A percentile compares a stretch with the other conserved stretches of the same genome.
Conservation (phyloP, 306 rosid genomes). For the Acacia crassicarpa region DNA sequence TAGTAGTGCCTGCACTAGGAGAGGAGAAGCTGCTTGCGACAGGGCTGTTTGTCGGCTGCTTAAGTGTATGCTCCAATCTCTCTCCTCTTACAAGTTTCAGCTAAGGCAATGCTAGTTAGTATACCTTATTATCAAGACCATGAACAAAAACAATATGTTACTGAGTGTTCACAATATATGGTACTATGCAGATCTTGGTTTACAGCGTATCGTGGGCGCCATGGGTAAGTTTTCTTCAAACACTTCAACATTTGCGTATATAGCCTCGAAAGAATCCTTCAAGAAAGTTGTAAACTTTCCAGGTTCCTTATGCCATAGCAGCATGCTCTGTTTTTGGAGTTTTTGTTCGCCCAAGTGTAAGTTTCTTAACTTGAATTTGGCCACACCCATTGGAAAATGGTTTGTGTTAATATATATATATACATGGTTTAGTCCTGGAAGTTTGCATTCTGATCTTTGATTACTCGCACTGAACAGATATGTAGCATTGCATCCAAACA, state of each 20-base stretch:
- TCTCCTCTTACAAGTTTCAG: neutral
- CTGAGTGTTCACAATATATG: constrained; percentile 18
- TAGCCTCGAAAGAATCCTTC: constrained; percentile 9
- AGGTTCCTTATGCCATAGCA: constrained; percentile 86
- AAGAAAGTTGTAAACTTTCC: constrained; percentile 35
- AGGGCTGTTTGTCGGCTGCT: constrained; percentile 62
- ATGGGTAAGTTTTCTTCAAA: constrained; percentile 64
- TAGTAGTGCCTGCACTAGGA: constrained; percentile 55
- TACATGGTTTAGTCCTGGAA: neutral
- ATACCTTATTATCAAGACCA: neutral
- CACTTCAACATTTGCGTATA: neutral
- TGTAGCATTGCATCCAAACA: constrained; percentile 89
- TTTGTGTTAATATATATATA: neutral
- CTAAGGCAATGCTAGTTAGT: neutral
- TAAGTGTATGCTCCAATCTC: constrained; percentile 44
- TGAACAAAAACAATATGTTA: neutral
- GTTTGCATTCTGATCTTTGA: constrained; percentile 2
- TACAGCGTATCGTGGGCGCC: constrained; percentile 75
- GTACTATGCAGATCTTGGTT: constrained; percentile 56
- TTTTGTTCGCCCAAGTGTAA: constrained; percentile 70
- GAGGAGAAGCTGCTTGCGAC: constrained; percentile 74
- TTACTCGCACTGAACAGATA: constrained; percentile 48
- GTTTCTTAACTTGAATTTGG: constrained; percentile 19
- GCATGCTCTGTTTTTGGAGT: constrained; percentile 45
- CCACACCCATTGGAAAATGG: neutral